Evolutionary conservation across 2,329 filamentous ascomycete genomes (phyloP).

Genomic region (Aaosphaeria pasadenensis): DNA sequence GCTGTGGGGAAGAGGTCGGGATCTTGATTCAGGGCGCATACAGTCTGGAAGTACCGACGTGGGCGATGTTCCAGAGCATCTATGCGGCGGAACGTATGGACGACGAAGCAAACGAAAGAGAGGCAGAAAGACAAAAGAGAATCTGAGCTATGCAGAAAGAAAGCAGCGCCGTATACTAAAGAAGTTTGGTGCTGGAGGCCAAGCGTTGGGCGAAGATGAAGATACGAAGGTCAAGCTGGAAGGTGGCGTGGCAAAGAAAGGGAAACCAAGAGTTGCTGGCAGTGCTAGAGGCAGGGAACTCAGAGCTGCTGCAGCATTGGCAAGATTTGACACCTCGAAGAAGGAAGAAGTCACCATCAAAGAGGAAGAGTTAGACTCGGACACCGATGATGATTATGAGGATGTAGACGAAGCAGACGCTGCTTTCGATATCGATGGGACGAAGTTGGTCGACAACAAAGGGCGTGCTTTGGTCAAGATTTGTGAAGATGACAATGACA

Average conservation of each 20-base stretch:
- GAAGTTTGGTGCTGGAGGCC: conserved; percentile 73
- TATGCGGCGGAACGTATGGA: conserved; percentile 78
- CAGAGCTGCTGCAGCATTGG: conserved; percentile 72
- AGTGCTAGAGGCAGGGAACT: conserved; percentile 74
- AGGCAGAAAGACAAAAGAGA: conserved; percentile 41
- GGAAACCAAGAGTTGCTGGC: conserved; percentile 69
- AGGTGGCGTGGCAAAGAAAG: conserved; percentile 58
- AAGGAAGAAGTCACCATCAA: conserved; percentile 41
- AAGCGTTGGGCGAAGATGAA: conserved; percentile 67
- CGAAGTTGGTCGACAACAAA: conserved; percentile 61
- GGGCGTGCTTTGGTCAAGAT: conserved; percentile 68
- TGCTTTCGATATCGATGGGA: conserved; percentile 64
- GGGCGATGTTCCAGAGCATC: conserved; percentile 50
- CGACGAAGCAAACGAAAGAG: conserved; percentile 52
- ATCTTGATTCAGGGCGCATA: conserved; percentile 49
- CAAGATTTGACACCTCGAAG: conserved; percentile 60
- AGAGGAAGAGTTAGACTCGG: conserved; percentile 32
- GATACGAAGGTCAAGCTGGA: conserved; percentile 64
- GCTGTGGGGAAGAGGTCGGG: conserved; percentile 72
- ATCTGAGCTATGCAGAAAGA: conserved; percentile 66
- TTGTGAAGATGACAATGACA: conserved; percentile 65
- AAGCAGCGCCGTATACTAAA: conserved; percentile 70
- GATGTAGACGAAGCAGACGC: conserved; percentile 43
- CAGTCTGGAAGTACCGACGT: conserved; percentile 21
- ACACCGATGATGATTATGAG: conserved; percentile 35